phyloP scores from a whole-genome alignment of 306 rosid species.

The Citrullus mucosospermus region DNA sequence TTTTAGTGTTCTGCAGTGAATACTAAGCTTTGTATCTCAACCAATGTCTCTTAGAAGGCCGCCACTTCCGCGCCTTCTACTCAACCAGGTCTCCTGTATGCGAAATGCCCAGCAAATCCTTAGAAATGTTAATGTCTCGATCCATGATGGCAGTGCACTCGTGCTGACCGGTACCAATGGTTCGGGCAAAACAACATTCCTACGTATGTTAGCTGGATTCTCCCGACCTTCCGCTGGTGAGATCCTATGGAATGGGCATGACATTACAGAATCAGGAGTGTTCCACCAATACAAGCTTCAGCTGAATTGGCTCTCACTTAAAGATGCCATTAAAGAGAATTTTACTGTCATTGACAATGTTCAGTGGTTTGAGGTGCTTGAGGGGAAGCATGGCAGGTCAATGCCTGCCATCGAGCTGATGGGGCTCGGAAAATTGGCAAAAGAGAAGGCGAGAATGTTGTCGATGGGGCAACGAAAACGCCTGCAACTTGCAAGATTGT shows the following conservation, averaged over 20 bases:
- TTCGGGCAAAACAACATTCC: constrained; percentile 79
- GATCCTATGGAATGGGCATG: constrained; percentile 83
- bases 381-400: constrained; percentile 62
- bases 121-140: constrained; percentile 54
- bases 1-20: background rate
- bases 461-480: constrained; percentile 88
- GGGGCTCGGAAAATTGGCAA: constrained; percentile 75
- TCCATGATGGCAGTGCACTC: constrained; percentile 75
- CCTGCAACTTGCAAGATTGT: constrained; percentile 73
- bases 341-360: constrained; percentile 49
- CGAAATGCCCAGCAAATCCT: constrained; percentile 83
- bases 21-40: background rate
- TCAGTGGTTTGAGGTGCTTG: constrained; percentile 65
- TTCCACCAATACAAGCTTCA: constrained; percentile 86
- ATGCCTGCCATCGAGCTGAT: constrained; percentile 62
- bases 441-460: constrained; percentile 61
- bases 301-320: constrained; percentile 80
- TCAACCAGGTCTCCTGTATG: constrained; percentile 76
- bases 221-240: constrained; percentile 74
- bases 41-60: constrained; percentile 44
- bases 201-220: constrained; percentile 84
- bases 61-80: constrained; percentile 60
- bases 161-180: constrained; percentile 73
- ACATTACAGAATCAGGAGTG: constrained; percentile 52
- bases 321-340: constrained; percentile 48